Percentiles rank a stretch among this genome's conserved stretches.
Evolutionary conservation across 495 filamentous ascomycete genomes (phyloP).

Genomic region (Talaromyces trachyspermus): DNA sequence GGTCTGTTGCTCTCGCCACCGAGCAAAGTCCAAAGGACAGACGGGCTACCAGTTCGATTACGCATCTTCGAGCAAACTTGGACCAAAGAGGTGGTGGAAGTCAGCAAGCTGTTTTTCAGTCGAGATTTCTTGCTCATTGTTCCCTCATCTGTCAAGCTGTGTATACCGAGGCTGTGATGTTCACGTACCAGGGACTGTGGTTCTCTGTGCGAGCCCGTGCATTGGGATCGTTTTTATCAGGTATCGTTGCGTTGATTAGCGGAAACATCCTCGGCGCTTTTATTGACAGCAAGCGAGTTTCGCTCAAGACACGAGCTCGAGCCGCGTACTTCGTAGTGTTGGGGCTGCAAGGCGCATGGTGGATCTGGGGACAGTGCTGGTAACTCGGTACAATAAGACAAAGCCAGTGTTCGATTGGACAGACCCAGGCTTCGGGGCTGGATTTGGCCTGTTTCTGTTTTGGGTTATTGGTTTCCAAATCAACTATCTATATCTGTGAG

Average conservation of each 20-base stretch:
- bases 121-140: constrained; percentile 50
- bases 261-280: constrained; percentile 51
- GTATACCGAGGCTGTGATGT: constrained; percentile 55
- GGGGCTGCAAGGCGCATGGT: constrained; percentile 49
- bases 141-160: constrained; percentile 55
- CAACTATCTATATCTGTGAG: constrained; percentile 57
- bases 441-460: constrained; percentile 52
- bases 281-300: constrained; percentile 42
- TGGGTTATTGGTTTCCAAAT: constrained; percentile 53
- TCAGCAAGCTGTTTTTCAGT: constrained; percentile 41
- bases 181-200: constrained; percentile 53
- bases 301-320: constrained; percentile 41
- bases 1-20: constrained; percentile 48
- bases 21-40: constrained; percentile 45
- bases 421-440: constrained; percentile 46
- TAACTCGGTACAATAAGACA: constrained; percentile 42
- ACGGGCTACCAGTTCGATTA: constrained; percentile 46
- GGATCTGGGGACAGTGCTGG: constrained; percentile 55
- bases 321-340: constrained; percentile 38
- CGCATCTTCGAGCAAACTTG: constrained; percentile 37
- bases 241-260: constrained; percentile 48
- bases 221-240: constrained; percentile 54
- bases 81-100: constrained; percentile 42
- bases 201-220: constrained; percentile 56
- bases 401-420: constrained; percentile 52